Conservation (phyloP, 345 rosid genomes). For the Eutrema japonicum region DNA sequence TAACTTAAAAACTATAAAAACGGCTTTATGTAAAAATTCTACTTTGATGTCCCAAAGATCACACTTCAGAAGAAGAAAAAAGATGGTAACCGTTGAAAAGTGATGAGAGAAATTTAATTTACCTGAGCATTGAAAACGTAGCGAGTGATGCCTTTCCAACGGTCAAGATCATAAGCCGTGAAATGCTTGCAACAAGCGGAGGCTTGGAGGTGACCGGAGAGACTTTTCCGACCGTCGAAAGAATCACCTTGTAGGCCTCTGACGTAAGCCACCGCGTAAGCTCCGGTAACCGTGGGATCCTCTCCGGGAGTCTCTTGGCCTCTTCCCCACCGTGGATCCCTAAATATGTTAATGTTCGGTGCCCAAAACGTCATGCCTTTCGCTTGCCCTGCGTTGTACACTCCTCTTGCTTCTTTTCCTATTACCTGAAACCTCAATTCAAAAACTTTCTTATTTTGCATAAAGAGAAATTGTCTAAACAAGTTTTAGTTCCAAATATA, state of each 20-base stretch:
- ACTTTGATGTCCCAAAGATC: slow-evolving; percentile 3
- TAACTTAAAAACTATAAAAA: neutral
- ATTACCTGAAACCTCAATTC: slow-evolving; percentile 44
- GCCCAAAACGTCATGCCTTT: slow-evolving; percentile 81
- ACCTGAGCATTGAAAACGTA: slow-evolving; percentile 80
- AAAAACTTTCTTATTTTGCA: neutral
- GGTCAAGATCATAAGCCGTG: slow-evolving; percentile 89
- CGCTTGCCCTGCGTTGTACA: slow-evolving; percentile 70
- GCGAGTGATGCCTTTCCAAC: slow-evolving; percentile 75
- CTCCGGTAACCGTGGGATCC: slow-evolving; percentile 67
- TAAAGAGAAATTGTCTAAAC: neutral
- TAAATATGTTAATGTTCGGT: slow-evolving; percentile 79
- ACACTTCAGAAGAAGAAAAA: slow-evolving; percentile 16
- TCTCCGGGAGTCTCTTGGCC: slow-evolving; percentile 96
- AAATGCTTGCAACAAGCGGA: slow-evolving; percentile 92
- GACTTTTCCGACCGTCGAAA: slow-evolving; percentile 48
- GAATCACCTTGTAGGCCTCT: slow-evolving; percentile 77
- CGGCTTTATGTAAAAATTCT: slow-evolving; percentile 10
- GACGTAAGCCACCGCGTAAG: slow-evolving; percentile 71
- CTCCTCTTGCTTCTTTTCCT: slow-evolving; percentile 71
- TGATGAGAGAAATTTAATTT: slow-evolving; percentile 22
- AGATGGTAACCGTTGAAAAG: slow-evolving; percentile 2
- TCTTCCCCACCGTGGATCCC: slow-evolving; percentile 94
- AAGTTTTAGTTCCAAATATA: neutral
- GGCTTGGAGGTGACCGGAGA: slow-evolving; percentile 57